Conservation (phyloP, 768 basidiomycete species). For the Paxillus rubicundulus region DNA sequence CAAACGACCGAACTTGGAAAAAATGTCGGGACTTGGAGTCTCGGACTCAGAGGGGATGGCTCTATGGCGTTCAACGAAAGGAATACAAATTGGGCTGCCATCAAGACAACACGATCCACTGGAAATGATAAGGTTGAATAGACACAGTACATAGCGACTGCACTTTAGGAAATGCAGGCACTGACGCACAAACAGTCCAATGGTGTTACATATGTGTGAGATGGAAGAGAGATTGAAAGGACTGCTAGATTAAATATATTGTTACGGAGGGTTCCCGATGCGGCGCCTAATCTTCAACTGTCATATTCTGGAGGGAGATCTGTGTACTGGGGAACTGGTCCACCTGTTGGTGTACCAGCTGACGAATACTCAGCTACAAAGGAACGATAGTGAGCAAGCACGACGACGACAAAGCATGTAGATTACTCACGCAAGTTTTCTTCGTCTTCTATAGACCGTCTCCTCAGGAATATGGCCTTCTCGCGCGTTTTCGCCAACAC, state of each 20-base stretch:
- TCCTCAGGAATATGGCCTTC: conserved; percentile 70
- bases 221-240: neutral
- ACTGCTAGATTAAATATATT: neutral
- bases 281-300: conserved; percentile 13
- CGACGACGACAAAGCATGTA: neutral
- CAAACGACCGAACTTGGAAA: too few relatives aligned
- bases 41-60: too few relatives aligned
- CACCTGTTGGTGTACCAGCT: conserved; percentile 14
- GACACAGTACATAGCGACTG: too few relatives aligned
- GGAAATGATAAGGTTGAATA: too few relatives aligned
- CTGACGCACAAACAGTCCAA: too few relatives aligned
- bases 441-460: conserved; percentile 43
- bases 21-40: too few relatives aligned
- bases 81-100: too few relatives aligned
- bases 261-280: neutral
- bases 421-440: conserved; percentile 29
- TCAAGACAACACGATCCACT: too few relatives aligned
- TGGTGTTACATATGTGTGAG: neutral
- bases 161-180: too few relatives aligned
- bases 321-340: conserved; percentile 12
- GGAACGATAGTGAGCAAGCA: neutral
- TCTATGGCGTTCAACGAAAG: too few relatives aligned
- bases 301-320: conserved; percentile 32
- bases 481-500: conserved; percentile 77
- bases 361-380: conserved; percentile 30